Conservation (phyloP, 805 yeast species). For the Spathaspora gorwiae region DNA sequence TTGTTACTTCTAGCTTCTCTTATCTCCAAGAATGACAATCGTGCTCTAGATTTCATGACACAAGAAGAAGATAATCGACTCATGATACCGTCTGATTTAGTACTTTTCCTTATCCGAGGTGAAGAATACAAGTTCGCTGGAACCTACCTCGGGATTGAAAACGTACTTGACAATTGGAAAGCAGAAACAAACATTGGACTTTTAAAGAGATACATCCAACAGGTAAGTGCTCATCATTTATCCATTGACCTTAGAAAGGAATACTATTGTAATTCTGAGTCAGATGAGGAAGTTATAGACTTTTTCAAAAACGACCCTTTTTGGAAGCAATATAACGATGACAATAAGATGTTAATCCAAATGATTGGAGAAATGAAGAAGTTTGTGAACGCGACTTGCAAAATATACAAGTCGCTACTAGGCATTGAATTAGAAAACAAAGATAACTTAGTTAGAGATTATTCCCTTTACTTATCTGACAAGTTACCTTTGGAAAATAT, state of each 20-base stretch:
- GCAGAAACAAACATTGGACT: background rate
- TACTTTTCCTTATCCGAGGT: background rate
- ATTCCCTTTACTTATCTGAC: slow-evolving; percentile 1
- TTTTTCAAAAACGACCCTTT: background rate
- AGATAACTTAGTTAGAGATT: background rate
- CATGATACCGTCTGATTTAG: background rate
- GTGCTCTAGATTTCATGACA: background rate
- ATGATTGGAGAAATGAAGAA: background rate
- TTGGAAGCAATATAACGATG: background rate
- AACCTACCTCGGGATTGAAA: background rate
- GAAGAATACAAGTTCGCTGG: background rate
- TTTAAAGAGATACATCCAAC: background rate
- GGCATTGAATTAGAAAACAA: background rate
- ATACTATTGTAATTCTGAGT: background rate
- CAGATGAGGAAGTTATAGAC: slow-evolving; percentile 2
- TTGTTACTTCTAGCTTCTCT: slow-evolving; percentile 3
- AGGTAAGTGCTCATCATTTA: background rate
- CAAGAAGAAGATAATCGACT: background rate
- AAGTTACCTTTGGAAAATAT: background rate
- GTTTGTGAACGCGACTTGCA: background rate
- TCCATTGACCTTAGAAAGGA: background rate
- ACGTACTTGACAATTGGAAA: background rate
- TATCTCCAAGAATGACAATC: background rate
- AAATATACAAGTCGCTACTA: slow-evolving; percentile 2
- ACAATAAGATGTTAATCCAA: background rate